phyloP scores from a whole-genome alignment of 2,329 filamentous ascomycete genomes.

The Alternaria burnsii region DNA sequence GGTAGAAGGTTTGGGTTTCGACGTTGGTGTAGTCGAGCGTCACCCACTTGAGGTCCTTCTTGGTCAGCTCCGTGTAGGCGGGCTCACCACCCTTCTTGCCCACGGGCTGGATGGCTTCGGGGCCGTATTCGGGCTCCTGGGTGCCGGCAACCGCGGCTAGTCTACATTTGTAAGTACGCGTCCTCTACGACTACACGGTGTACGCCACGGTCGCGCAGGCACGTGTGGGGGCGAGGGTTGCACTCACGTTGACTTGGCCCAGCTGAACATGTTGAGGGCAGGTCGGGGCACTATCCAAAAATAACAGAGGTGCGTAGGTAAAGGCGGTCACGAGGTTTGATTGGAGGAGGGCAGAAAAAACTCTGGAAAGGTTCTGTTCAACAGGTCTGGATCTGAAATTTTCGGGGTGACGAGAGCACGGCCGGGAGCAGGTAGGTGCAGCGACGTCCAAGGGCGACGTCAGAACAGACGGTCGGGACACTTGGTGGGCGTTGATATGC shows the following conservation, averaged over 20 bases:
- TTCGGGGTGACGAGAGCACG: constrained; percentile 31
- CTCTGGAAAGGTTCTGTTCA: constrained; percentile 41
- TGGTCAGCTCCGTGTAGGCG: constrained; percentile 80
- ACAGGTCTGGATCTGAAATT: constrained; percentile 33
- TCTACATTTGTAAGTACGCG: constrained; percentile 48
- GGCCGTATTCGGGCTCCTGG: constrained; percentile 94
- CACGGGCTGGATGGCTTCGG: constrained; percentile 85
- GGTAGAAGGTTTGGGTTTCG: constrained; percentile 95
- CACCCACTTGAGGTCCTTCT: constrained; percentile 83
- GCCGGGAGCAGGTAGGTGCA: constrained; percentile 32
- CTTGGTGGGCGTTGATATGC: constrained; percentile 15
- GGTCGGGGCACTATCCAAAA: constrained; percentile 42
- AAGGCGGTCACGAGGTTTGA: constrained; percentile 29
- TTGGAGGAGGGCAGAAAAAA: constrained; percentile 37
- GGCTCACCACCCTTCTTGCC: constrained; percentile 79
- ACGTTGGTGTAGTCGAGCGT: constrained; percentile 85
- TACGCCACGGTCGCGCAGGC: constrained; percentile 24
- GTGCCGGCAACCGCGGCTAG: constrained; percentile 86
- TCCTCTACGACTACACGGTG: not conserved
- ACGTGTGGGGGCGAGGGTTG: constrained; percentile 23
- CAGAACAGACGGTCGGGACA: constrained; percentile 21
- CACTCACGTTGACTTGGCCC: constrained; percentile 89
- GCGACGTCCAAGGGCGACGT: constrained; percentile 5
- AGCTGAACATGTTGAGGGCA: constrained; percentile 77
- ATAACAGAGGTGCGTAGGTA: constrained; percentile 33